These are phyloP conservation scores for Cruciata laevipes DNA, from an alignment of 257 asterid species.

Conservation along the genomic window DNA sequence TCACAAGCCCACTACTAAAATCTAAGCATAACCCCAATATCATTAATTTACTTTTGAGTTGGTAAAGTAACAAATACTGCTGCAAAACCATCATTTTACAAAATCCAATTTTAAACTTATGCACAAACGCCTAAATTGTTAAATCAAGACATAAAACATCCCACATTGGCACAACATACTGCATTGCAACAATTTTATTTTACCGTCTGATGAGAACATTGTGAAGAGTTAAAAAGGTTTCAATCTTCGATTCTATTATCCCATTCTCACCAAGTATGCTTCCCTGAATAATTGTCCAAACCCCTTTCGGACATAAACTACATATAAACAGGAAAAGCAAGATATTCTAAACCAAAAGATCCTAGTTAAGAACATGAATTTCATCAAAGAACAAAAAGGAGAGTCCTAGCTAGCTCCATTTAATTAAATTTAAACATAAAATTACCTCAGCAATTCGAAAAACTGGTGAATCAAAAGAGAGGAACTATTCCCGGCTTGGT, in stretches of 20 bases:
- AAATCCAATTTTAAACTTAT: no score
- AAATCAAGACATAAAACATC: background rate
- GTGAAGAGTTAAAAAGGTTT: background rate
- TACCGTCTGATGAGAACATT: background rate
- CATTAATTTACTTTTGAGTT: background rate
- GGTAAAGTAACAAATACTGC: background rate
- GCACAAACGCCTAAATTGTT: background rate
- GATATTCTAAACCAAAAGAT: background rate
- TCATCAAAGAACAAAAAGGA: background rate
- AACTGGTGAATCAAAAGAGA: background rate
- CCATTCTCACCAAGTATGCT: background rate
- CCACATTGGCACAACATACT: background rate
- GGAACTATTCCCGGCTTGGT: no score
- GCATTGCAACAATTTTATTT: background rate
- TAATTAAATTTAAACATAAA: no score
- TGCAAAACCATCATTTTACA: no score
- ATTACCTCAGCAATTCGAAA: constrained; percentile 14
- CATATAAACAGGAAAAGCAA: background rate
- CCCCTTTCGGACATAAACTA: background rate
- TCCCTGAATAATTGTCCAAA: no score
- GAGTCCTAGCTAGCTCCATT: no score
- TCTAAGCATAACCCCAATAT: background rate
- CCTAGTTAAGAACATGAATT: background rate
- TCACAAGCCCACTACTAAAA: background rate
- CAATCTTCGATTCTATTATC: background rate